Base-by-base conservation (phyloP, 305 asterid genomes). In the Withania somnifera region DNA sequence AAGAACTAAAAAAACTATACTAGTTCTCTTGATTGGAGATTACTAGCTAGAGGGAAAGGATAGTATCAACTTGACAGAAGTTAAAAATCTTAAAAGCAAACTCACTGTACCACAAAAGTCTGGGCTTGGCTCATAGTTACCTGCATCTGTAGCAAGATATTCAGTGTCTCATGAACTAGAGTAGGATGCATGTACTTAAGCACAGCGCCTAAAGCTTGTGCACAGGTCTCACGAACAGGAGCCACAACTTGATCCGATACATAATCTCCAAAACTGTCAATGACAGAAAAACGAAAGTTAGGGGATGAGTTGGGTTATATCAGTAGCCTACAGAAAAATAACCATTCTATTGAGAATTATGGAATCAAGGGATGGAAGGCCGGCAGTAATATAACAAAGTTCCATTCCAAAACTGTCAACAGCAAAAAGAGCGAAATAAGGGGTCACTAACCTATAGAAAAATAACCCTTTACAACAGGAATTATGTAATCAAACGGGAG, bases 241-340 rank as follows among this genome's bases (percentile, higher is more conserved):
- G 99, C 99, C 86, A 96, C 99, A 83, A 96, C 99, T 86, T 96
- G 99, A 91, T 96, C 99, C 30, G 99, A 96, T 82, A 96, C 95
- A 45, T 96, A 94, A 85, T 96, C 99, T 83, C 99, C 99, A 78
- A 96, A 96, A 87, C 99, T 96, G 93, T 69, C 86, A 67, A n/a
- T n/a, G 50, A 82, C 22, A 42, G 86, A 85, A 71, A 76, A 56
- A 83, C n/a, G n/a, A 67, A 81, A 57, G 38, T n/a, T n/a, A 81
- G 85, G 83, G 83, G 60, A 28, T 13, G 58, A 8, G 15, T 60
- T 15, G 34, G 36, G 10, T 17, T 47, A 3, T 14, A 50, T 73
- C 42, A 15, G 79, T 73, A 73, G 47, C 61, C 79, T 17, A 26
- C 24, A 73, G 11, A 45, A 26, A 45, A 47, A 69, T 6, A 73